phyloP scores from a whole-genome alignment of 2,329 filamentous ascomycete species.

The Didymella pinodella region DNA sequence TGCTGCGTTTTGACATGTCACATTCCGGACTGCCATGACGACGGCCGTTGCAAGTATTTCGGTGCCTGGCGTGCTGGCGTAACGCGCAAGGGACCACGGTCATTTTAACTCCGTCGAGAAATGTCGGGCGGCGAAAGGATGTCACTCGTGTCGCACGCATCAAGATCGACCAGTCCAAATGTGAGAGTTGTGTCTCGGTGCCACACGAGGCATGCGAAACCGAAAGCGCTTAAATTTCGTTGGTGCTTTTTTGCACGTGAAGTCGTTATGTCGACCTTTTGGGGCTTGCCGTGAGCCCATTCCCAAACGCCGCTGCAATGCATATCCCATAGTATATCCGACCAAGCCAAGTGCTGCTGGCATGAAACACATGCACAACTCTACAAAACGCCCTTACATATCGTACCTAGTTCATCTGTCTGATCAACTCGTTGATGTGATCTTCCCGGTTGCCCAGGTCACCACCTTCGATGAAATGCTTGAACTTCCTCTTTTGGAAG shows the following conservation, averaged over 20 bases:
- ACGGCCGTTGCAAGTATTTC: slow-evolving; percentile 3
- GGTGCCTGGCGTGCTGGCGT: slow-evolving; percentile 19
- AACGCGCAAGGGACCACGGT: slow-evolving; percentile 10
- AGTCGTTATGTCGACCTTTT: slow-evolving; percentile 12
- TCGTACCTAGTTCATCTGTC: slow-evolving; percentile 90
- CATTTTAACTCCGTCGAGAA: background rate
- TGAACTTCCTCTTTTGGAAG: slow-evolving; percentile 97
- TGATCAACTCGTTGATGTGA: slow-evolving; percentile 93
- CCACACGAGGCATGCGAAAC: slow-evolving; percentile 14
- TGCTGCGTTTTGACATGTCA: slow-evolving; percentile 15
- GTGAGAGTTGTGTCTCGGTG: slow-evolving; percentile 16
- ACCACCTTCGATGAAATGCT: slow-evolving; percentile 98
- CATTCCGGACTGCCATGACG: slow-evolving; percentile 16
- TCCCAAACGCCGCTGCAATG: slow-evolving; percentile 25
- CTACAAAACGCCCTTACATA: slow-evolving; percentile 20
- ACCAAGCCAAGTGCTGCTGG: slow-evolving; percentile 15
- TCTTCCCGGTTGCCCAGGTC: slow-evolving; percentile 99
- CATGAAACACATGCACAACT: slow-evolving; percentile 22
- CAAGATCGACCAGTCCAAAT: slow-evolving; percentile 1
- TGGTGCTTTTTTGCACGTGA: slow-evolving; percentile 17
- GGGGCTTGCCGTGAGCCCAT: slow-evolving; percentile 14
- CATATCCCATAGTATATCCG: slow-evolving; percentile 24
- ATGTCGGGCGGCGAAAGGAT: slow-evolving; percentile 4
- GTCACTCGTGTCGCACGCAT: slow-evolving; percentile 14
- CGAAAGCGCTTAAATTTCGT: slow-evolving; percentile 14